Evolutionary conservation across 2,329 filamentous ascomycete genomes (phyloP), one percentile per base, ranked within the genome.

Genomic region (Botryotinia calthae): DNA sequence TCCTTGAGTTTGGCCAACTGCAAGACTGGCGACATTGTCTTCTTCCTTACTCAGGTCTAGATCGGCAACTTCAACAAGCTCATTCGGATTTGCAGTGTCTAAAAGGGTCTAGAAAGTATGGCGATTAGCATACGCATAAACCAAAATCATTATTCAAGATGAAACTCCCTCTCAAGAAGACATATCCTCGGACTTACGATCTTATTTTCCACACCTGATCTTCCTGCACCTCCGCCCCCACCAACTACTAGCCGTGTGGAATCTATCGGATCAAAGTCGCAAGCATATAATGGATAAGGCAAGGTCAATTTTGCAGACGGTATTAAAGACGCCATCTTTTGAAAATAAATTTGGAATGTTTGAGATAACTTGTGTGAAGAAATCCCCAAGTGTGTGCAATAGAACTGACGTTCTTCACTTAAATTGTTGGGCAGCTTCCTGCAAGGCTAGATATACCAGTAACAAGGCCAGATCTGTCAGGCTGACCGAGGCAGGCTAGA

Each of bases 1-100:
- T 68, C 84, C 85, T 82, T 84, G 87, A 82, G 79, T 87, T 80
- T 84, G 87, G 76, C 93, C 90, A 70, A 91, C 88, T 59, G 90
- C 93, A 67, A 98, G 86, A 71, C 92, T 95, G 76, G 92, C 94
- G 73, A 97, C 93, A 72, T 92, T 97, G 82, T 98, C 95, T 84
- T 98, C 95, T 80, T 95, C 89, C 77, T 89, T 87, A 75, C 92
- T 92, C 66, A 97, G 89, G 73, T 94, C 90, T 79, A 95, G 86
- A 77, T 97, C 93, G 76, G 90, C 88, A 34, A 87, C 65, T 90
- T 88, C 72, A 88, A 85, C 54, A 88, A 89, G 78, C 84, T 80
- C 76, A n/a, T 73, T 73, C 10, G 78, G 73, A 34, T 79, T 79
- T 18, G 80, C 78, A 20, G 78, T 77, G 59, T 81, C 76, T 2